Percentiles rank a stretch among this genome's conserved stretches.
Evolutionary conservation across 176 grass and related monocot genomes (phyloP).

Genomic region (Oryza brachyantha): DNA sequence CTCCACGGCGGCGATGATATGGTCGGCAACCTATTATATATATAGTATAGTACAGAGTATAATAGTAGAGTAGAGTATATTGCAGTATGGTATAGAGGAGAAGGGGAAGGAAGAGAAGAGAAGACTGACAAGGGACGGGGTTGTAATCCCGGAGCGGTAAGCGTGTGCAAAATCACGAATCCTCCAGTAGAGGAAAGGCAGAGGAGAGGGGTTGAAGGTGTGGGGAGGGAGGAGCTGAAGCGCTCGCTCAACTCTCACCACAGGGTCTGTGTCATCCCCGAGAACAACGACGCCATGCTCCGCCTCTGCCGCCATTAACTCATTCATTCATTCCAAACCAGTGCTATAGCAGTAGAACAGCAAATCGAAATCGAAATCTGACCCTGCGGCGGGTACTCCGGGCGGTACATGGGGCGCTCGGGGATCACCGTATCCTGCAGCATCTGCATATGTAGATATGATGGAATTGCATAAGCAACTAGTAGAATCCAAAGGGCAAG

Average conservation of each 20-base stretch:
- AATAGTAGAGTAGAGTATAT: too few species aligned
- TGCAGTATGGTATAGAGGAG: too few species aligned
- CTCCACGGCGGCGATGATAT: conserved; percentile 65
- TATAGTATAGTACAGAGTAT: too few species aligned
- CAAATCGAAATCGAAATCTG: too few species aligned
- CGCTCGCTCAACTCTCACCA: conserved; percentile 58
- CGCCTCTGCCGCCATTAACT: conserved; percentile 53
- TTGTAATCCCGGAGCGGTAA: conserved; percentile 67
- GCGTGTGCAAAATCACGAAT: conserved; percentile 91
- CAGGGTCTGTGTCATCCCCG: conserved; percentile 58
- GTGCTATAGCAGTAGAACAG: too few species aligned
- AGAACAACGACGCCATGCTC: conserved; percentile 57
- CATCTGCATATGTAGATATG: conserved; percentile 49
- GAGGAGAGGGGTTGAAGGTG: too few species aligned
- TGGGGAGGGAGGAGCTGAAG: conserved; percentile 38
- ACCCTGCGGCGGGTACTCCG: conserved; percentile 82
- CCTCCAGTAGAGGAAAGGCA: conserved; percentile 92
- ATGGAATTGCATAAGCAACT: too few species aligned
- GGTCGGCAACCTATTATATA: conserved; percentile 88
- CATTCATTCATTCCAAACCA: too few species aligned
- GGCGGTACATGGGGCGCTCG: conserved; percentile 82
- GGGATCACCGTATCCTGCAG: conserved; percentile 77
- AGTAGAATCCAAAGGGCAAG: too few species aligned
- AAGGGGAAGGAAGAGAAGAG: too few species aligned
- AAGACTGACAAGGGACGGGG: conserved; percentile 68